These are phyloP conservation scores for Cryptosporidium tyzzeri DNA, from an alignment of 169 alveolate genomes.

Conservation along the genomic window DNA sequence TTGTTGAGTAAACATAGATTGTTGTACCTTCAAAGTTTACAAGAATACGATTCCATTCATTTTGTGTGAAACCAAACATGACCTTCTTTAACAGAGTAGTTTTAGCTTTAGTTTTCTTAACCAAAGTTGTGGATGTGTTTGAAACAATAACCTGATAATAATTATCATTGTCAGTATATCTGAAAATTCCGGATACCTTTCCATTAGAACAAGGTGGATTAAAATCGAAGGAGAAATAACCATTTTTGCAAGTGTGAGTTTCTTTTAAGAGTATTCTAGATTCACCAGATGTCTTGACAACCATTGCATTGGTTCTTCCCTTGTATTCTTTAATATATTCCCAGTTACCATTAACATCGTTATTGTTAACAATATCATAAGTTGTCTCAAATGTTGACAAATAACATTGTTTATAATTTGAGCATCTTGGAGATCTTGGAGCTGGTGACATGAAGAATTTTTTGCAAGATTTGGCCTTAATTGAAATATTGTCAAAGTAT, in stretches of 20 bases:
- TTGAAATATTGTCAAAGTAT: conserved; percentile 84
- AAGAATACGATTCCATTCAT: conserved; percentile 77
- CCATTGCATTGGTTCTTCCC: conserved; percentile 63
- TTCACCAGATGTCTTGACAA: conserved; percentile 12
- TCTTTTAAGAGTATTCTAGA: conserved; percentile 58
- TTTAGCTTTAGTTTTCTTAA: conserved; percentile 8
- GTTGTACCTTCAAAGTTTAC: conserved; percentile 77
- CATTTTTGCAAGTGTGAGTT: conserved; percentile 76
- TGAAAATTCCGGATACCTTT: conserved; percentile 77
- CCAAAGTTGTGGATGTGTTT: conserved; percentile 35
- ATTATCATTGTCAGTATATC: conserved; percentile 63
- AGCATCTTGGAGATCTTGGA: conserved; percentile 80
- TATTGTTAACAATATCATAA: conserved; percentile 36
- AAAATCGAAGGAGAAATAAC: conserved; percentile 79
- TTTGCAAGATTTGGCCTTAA: conserved; percentile 83
- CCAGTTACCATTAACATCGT: conserved; percentile 64
- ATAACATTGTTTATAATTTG: conserved; percentile 77
- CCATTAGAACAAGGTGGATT: conserved; percentile 80
- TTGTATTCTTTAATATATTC: conserved; percentile 71
- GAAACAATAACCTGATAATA: conserved; percentile 68
- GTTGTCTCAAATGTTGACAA: conserved; percentile 73
- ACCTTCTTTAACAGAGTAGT: conserved; percentile 24
- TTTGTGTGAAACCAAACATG: conserved; percentile 5
- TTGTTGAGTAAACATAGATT: conserved; percentile 55
- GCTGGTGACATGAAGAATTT: conserved; percentile 72